A percentile compares a stretch with the other conserved stretches of the same genome.
These are phyloP conservation scores for Suillus subaureus DNA, from an alignment of 768 basidiomycete species.

Conservation along the genomic window DNA sequence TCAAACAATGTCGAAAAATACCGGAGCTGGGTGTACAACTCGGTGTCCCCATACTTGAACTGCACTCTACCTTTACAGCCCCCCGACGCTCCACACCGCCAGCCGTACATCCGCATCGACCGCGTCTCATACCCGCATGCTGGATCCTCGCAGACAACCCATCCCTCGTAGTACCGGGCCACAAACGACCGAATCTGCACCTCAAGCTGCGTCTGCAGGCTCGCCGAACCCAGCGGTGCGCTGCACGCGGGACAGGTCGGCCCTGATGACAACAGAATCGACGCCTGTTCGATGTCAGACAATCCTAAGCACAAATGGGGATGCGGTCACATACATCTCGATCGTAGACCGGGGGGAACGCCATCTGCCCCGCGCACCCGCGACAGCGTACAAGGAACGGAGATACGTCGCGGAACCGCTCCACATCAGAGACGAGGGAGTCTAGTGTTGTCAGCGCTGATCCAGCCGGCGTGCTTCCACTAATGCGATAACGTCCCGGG, in stretches of 20 bases:
- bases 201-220: constrained; percentile 85
- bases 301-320: constrained; percentile 1
- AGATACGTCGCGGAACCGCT: constrained; percentile 79
- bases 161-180: constrained; percentile 83
- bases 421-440: constrained; percentile 84
- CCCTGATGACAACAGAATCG: constrained; percentile 65
- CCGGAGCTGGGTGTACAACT: constrained; percentile 88
- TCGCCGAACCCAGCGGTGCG: constrained; percentile 50
- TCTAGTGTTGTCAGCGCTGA: constrained; percentile 74
- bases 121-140: constrained; percentile 86
- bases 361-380: constrained; percentile 60
- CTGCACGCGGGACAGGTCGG: constrained; percentile 72
- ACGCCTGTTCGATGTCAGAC: constrained; percentile 47
- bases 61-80: constrained; percentile 16
- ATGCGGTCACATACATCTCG: constrained; percentile 47
- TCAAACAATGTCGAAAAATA: constrained; percentile 85
- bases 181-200: constrained; percentile 80
- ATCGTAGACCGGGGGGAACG: constrained; percentile 62
- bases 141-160: constrained; percentile 85
- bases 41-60: constrained; percentile 76
- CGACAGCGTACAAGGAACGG: constrained; percentile 79
- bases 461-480: constrained; percentile 55
- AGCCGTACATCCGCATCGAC: constrained; percentile 92
- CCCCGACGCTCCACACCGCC: constrained; percentile 62
- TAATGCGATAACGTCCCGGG: constrained; percentile 54